Base-by-base conservation (phyloP, 345 rosid species). In the Excoecaria agallocha region DNA sequence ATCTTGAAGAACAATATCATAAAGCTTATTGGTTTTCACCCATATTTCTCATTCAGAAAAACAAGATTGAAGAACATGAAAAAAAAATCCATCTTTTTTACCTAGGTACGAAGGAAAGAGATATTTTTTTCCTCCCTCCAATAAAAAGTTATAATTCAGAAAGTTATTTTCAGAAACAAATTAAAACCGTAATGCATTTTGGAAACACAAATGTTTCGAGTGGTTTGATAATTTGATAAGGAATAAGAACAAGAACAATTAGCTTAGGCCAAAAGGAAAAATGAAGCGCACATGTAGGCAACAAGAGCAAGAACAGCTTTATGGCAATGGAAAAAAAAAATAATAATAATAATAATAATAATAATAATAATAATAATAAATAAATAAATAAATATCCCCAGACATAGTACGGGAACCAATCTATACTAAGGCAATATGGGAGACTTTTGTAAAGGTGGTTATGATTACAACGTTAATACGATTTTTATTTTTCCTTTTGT, bases 41-140 rank as follows among this genome's bases (percentile, higher is more conserved):
- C 55, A 69, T 30, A 30, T 61, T 61, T 43, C 13, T 30, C 46
- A 17, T 16, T 5, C 63, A 59, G 10, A 8, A 22, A 46, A 12
- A 37, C 6, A 78, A 54, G 49, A 70, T n/a, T 46, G 48, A 72
- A 66, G 39, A 50, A 41, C 48, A 68, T n/a, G 7, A 43, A 39
- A 8, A 41, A 6, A 72, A 7, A 68, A 10, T 16, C n/a, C 43
- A 59, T 50, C 0, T 12, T 64, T 15, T 1, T 77, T 81, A 83
- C 87, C 85, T 80, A 79, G 30, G 76, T n/a, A 41, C 39, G 80
- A 80, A 77, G 63, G 62, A 76, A 83, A 62, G 60, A 81, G 81
- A 63, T 72, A 12, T 48, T 51, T 76, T 66, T 35, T 43, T 3
- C 48, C 73, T 74, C 76, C 64, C 67, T 71, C 67, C 80, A 81